phyloP scores from a whole-genome alignment of 2,329 filamentous ascomycete genomes.

The Fusarium tuaranense region DNA sequence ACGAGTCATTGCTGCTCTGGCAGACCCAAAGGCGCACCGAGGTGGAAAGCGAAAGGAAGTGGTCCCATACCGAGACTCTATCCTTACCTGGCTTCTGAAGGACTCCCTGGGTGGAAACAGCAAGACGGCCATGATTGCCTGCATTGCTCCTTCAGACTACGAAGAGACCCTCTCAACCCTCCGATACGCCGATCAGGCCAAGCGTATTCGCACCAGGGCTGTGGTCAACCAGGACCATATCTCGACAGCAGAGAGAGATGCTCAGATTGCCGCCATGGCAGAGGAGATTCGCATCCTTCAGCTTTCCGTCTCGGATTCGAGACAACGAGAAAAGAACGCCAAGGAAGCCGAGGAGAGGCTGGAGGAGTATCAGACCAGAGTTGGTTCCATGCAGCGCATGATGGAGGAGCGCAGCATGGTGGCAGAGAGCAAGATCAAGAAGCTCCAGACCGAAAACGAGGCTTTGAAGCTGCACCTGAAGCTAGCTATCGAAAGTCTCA shows the following conservation, averaged over 20 bases:
- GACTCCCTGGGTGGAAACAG: slow-evolving; percentile 96
- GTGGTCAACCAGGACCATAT: slow-evolving; percentile 96
- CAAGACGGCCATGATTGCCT: slow-evolving; percentile 99
- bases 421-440: slow-evolving; percentile 92
- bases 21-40: slow-evolving; percentile 71
- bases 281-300: slow-evolving; percentile 92
- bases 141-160: slow-evolving; percentile 94
- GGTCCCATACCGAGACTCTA: slow-evolving; percentile 93
- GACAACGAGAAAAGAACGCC: slow-evolving; percentile 79
- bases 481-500: slow-evolving; percentile 85
- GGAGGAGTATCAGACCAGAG: slow-evolving; percentile 94
- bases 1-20: slow-evolving; percentile 92
- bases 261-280: slow-evolving; percentile 93
- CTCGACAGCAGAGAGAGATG: slow-evolving; percentile 91
- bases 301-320: slow-evolving; percentile 75
- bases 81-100: slow-evolving; percentile 87
- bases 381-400: slow-evolving; percentile 89
- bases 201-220: slow-evolving; percentile 93
- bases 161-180: slow-evolving; percentile 97
- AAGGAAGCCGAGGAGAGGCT: slow-evolving; percentile 84
- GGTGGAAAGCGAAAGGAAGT: slow-evolving; percentile 71
- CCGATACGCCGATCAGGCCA: slow-evolving; percentile 97
- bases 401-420: slow-evolving; percentile 96
- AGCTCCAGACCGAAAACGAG: slow-evolving; percentile 90
- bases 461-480: slow-evolving; percentile 88